Conservation (phyloP, 1,284 basidiomycete species). For the Pholiota adiposa region DNA sequence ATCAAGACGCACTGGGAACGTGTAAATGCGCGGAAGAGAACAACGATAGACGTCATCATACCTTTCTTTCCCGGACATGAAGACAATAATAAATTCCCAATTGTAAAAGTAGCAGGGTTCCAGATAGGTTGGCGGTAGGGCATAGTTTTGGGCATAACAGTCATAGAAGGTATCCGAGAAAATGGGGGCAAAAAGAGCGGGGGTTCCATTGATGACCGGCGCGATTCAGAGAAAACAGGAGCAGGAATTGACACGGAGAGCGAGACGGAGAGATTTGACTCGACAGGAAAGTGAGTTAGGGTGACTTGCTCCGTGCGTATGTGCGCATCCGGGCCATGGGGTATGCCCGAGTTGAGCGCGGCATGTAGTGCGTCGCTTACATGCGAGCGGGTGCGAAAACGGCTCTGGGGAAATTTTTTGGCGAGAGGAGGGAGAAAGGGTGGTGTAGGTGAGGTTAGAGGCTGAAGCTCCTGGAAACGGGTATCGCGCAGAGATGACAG, state of each 20-base stretch:
- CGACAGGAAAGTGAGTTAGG: slow-evolving; percentile 8
- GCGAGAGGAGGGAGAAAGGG: slow-evolving; percentile 13
- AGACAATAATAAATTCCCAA: slow-evolving; percentile 92
- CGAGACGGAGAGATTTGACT: slow-evolving; percentile 20
- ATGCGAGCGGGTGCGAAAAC: slow-evolving; percentile 27
- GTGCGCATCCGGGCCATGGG: slow-evolving; percentile 7
- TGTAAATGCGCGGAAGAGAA: slow-evolving; percentile 3
- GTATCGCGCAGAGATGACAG: slow-evolving; percentile 28
- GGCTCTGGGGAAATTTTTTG: slow-evolving; percentile 2
- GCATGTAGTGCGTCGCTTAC: slow-evolving; percentile 46
- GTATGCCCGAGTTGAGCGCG: slow-evolving; percentile 45
- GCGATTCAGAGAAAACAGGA: neutral
- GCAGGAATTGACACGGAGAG: slow-evolving; percentile 16
- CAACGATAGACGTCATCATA: slow-evolving; percentile 26
- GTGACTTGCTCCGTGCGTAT: neutral
- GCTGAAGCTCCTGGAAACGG: slow-evolving; percentile 27
- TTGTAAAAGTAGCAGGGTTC: slow-evolving; percentile 7
- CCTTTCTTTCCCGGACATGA: slow-evolving; percentile 97
- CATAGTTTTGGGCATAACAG: neutral
- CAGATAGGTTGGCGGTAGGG: neutral
- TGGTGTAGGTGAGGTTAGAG: slow-evolving; percentile 8
- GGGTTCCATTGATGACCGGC: neutral
- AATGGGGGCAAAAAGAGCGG: neutral
- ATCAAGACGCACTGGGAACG: slow-evolving; percentile 70
- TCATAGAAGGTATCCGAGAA: neutral